Percentiles rank a stretch among this genome's conserved stretches.
Conservation (phyloP, 495 filamentous ascomycete species). For the Daldinia decipiens region DNA sequence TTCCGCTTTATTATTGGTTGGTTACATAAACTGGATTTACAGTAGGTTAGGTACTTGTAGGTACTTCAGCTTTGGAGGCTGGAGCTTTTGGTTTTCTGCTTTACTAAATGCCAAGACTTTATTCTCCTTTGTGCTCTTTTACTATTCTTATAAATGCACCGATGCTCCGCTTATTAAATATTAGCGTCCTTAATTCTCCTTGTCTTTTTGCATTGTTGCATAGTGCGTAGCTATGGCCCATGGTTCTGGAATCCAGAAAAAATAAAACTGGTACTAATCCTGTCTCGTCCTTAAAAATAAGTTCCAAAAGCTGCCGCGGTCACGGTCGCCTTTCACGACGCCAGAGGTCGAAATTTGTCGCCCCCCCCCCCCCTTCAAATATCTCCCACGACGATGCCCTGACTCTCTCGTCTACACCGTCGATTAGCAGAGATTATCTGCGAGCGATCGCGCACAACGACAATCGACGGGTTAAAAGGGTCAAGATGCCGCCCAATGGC, state of each 20-base stretch:
- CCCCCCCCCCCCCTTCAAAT: constrained; percentile 5
- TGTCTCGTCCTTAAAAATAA: constrained; percentile 18
- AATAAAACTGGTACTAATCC: constrained; percentile 37
- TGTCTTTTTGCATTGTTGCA: constrained; percentile 6
- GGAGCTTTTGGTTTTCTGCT: neutral
- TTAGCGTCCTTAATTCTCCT: neutral
- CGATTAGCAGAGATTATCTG: constrained; percentile 44
- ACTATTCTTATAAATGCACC: neutral
- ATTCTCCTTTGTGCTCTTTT: neutral
- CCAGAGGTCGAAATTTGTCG: constrained; percentile 27
- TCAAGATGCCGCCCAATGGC: constrained; percentile 47
- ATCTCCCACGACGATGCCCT: constrained; percentile 40
- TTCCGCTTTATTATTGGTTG: too few species aligned
- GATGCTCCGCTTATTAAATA: constrained; percentile 1
- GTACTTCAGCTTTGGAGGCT: neutral
- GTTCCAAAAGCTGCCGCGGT: constrained; percentile 26
- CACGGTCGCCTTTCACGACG: constrained; percentile 23
- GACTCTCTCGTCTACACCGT: constrained; percentile 35
- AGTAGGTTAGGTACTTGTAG: neutral
- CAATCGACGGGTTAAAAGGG: constrained; percentile 31
- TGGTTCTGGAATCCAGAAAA: constrained; percentile 29
- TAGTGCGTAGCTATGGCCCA: constrained; percentile 20
- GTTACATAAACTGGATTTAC: neutral
- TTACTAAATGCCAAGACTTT: neutral
- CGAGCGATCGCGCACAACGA: constrained; percentile 44